Base-by-base conservation (phyloP, 75 land plant genomes). In the Ceratopteris richardii region DNA sequence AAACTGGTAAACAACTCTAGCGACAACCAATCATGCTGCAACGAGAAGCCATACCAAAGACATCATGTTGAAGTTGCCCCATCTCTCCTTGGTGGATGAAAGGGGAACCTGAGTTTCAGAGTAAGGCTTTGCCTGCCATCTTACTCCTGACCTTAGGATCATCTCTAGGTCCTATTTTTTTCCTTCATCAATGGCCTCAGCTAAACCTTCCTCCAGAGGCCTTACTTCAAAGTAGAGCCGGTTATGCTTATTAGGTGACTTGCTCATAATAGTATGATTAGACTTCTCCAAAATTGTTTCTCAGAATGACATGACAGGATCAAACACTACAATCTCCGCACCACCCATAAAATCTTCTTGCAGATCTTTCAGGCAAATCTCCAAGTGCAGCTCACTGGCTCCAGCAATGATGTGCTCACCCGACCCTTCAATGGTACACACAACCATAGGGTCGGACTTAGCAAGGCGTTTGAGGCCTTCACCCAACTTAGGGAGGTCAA, bases 231-330 rank as follows among this genome's bases (percentile, higher is more conserved):
- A 79, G 75, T 79, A 82, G 26, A 82, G 75, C 29, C 85, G 58
- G 66, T 82, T 82, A 66, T 82, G 85, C 75, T 82, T 82, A 64
- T 82, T 82, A 0, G 85, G 85, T 19, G 85, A 82, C 65, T 82
- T 82, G 66, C 85, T 82, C 85, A 82, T 82, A 43, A 82, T 82
- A 37, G 77, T 74, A 0, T 65, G 71, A 52, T 56, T 52, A 2
- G 85, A 82, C 68, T 60, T 82, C 75, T 82, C 85, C 33, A 82
- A 54, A 17, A 79, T 82, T 7, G 85, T 82, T 57, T 80, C 83
- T 33, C 86, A 62, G 65, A 80, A 83, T 14, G 86, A 83, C 50
- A 80, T 80, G 37, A 80, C 80, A 29, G 83, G 86, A 51, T 72
- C 83, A 51, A 74, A 80, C 42, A 73, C 76, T 21, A 71, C 54